Conservation (phyloP, 208 protist genomes). For the Leptomonas seymouri region DNA sequence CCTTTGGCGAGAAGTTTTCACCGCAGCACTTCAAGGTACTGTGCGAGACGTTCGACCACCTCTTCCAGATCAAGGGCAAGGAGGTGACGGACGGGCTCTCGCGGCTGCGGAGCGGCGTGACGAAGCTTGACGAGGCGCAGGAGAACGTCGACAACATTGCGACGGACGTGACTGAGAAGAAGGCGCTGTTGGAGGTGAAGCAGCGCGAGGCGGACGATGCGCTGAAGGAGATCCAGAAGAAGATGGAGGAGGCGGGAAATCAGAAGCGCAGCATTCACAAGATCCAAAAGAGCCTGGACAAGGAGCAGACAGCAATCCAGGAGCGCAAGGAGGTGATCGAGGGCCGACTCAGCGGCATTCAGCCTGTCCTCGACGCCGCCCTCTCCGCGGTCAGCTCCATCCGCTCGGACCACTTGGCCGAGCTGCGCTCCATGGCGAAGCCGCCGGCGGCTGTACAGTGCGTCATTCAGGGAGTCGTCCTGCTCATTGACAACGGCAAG, state of each 20-base stretch:
- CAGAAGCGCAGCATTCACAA: conserved; percentile 95
- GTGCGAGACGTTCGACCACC: conserved; percentile 83
- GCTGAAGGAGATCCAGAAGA: conserved; percentile 95
- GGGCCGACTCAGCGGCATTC: conserved; percentile 91
- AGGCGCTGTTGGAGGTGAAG: conserved; percentile 90
- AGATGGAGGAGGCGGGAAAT: conserved; percentile 94
- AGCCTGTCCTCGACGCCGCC: conserved; percentile 96
- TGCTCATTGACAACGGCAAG: conserved; percentile 88
- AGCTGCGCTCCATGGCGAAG: conserved; percentile 96
- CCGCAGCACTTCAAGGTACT: conserved; percentile 94
- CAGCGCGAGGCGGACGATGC: conserved; percentile 96
- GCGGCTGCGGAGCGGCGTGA: conserved; percentile 91
- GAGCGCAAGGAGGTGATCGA: conserved; percentile 94
- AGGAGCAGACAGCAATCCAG: conserved; percentile 92
- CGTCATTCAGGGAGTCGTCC: conserved; percentile 96
- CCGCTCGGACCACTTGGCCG: conserved; percentile 91
- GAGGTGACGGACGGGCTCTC: conserved; percentile 69
- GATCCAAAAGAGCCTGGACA: conserved; percentile 90
- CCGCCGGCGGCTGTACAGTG: conserved; percentile 96
- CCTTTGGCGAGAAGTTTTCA: conserved; percentile 73
- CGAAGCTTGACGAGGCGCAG: conserved; percentile 96
- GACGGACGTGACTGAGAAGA: conserved; percentile 91
- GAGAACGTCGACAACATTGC: conserved; percentile 94
- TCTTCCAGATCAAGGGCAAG: conserved; percentile 87
- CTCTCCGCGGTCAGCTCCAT: conserved; percentile 94